Percentiles rank a stretch among this genome's conserved stretches.
Evolutionary conservation across 768 basidiomycete genomes (phyloP).

Genomic region (Rossbeevera mucosa): DNA sequence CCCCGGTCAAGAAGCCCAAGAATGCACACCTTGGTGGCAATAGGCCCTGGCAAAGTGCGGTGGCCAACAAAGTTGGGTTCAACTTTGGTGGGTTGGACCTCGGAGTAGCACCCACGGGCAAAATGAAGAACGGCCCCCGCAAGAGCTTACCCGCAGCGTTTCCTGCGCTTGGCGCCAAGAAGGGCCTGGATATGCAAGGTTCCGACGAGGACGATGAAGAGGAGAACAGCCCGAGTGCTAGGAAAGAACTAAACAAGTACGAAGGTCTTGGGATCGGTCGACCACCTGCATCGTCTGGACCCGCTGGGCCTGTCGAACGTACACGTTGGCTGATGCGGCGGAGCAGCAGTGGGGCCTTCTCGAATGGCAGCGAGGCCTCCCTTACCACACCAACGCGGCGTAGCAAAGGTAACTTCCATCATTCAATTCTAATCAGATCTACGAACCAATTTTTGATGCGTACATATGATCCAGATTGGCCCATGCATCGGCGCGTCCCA

Average conservation of each 20-base stretch:
- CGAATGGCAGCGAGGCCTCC: conserved; percentile 65
- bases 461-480: conserved; percentile 43
- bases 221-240: conserved; percentile 58
- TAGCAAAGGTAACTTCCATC: conserved; percentile 45
- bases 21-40: conserved; percentile 52
- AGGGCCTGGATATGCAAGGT: conserved; percentile 28
- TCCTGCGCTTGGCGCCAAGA: conserved; percentile 38
- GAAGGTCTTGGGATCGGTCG: conserved; percentile 63
- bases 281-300: conserved; percentile 35
- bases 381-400: conserved; percentile 60
- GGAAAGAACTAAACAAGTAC: conserved; percentile 51
- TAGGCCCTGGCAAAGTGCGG: conserved; percentile 79
- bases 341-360: conserved; percentile 79
- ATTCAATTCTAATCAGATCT: conserved; percentile 33
- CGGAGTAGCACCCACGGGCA: conserved; percentile 34
- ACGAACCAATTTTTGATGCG: not conserved
- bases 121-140: conserved; percentile 50
- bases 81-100: conserved; percentile 41
- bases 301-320: conserved; percentile 35
- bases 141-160: conserved; percentile 78
- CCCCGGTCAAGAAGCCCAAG: conserved; percentile 75
- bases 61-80: conserved; percentile 60
- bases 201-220: conserved; percentile 62
- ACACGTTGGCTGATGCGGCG: conserved; percentile 66
- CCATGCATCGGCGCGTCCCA: conserved; percentile 47